Evolutionary conservation across 108 stramenopile genomes (phyloP).

Genomic region (Pseudonitzschia multiseries): DNA sequence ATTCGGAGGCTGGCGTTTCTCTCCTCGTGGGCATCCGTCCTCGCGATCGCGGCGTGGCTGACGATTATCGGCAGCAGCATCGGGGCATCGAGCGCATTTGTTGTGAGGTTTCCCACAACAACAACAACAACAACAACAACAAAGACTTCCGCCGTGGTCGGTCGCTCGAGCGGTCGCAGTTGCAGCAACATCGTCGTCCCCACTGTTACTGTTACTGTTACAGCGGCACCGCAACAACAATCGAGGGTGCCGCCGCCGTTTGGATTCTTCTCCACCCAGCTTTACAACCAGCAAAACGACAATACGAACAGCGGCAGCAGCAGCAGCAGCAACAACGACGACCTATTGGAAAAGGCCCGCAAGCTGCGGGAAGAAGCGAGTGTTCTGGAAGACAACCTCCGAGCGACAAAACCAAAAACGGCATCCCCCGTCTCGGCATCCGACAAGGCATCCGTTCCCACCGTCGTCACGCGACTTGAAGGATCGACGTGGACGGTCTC

Average conservation of each 20-base stretch:
- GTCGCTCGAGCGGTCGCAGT: no score
- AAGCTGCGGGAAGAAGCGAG: constrained; percentile 30
- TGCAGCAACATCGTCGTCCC: no score
- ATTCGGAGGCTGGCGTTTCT: no score
- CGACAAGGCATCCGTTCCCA: background rate
- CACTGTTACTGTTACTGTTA: no score
- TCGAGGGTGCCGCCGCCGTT: background rate
- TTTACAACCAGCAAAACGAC: background rate
- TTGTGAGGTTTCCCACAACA: background rate
- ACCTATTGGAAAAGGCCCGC: constrained; percentile 26
- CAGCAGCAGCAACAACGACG: constrained; percentile 1
- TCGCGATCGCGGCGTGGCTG: no score
- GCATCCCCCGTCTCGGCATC: background rate
- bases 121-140: background rate
- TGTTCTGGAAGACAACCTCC: constrained; percentile 28
- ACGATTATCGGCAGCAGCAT: background rate
- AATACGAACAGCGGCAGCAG: background rate
- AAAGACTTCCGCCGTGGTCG: no score
- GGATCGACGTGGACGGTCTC: constrained; percentile 39
- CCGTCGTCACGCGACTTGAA: constrained; percentile 15
- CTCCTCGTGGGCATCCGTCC: no score
- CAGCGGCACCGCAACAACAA: no score
- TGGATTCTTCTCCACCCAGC: background rate
- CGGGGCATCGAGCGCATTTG: background rate
- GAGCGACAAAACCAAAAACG: background rate